These are phyloP conservation scores for Pezicula neosporulosa DNA, from an alignment of 2,329 filamentous ascomycete genomes.

Conservation along the genomic window DNA sequence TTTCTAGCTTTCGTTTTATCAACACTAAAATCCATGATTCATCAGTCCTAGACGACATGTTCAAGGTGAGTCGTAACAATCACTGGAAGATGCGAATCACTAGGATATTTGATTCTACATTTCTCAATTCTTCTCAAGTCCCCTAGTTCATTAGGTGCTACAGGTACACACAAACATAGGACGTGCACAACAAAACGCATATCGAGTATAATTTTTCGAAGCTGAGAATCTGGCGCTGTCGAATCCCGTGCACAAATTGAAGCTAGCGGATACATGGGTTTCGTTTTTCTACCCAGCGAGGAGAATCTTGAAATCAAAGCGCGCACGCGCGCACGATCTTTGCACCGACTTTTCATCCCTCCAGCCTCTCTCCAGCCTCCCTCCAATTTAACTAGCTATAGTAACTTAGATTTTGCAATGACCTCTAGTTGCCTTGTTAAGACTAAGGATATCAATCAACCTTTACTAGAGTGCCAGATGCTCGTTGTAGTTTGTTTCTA, in stretches of 20 bases:
- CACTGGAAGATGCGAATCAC: neutral
- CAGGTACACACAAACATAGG: too few species aligned
- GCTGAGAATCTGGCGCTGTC: too few species aligned
- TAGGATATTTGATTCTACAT: constrained; percentile 19
- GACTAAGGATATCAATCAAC: constrained; percentile 5
- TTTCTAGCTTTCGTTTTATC: constrained; percentile 23
- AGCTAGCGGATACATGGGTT: constrained; percentile 1
- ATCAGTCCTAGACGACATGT: constrained; percentile 25
- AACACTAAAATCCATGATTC: constrained; percentile 28
- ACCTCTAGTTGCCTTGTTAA: constrained; percentile 5
- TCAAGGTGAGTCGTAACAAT: constrained; percentile 29
- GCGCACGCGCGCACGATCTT: constrained; percentile 7
- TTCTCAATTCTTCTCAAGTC: constrained; percentile 6
- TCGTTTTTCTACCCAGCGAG: constrained; percentile 11
- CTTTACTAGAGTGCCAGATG: constrained; percentile 5
- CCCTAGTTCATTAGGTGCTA: too few species aligned
- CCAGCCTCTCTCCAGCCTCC: too few species aligned
- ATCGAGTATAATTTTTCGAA: too few species aligned
- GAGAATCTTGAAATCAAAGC: constrained; percentile 14
- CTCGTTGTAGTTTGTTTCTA: neutral
- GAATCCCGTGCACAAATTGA: too few species aligned
- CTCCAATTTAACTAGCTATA: too few species aligned
- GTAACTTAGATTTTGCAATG: too few species aligned
- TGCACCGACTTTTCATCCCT: constrained; percentile 3
- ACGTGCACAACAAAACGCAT: too few species aligned